Conservation (phyloP, 441 rosid species). For the Mallotus repandus region DNA sequence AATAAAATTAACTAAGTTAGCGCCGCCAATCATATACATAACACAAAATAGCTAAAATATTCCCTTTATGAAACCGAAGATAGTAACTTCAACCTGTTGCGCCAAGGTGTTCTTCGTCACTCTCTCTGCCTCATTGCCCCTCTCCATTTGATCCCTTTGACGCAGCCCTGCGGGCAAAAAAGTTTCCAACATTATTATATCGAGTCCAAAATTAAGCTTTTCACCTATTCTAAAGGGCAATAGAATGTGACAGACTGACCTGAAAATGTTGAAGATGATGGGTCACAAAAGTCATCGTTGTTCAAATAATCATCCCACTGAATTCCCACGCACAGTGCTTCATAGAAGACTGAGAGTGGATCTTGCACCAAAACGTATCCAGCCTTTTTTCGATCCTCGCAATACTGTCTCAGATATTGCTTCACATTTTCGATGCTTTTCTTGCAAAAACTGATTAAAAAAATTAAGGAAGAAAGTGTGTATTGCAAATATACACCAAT, state of each 20-base stretch:
- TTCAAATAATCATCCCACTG: conserved; percentile 24
- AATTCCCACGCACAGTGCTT: conserved; percentile 45
- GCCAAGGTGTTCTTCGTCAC: conserved; percentile 33
- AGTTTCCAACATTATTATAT: neutral
- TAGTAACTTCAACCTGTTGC: conserved; percentile 43
- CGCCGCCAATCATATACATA: neutral
- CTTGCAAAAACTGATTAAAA: conserved; percentile 37
- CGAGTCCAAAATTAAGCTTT: neutral
- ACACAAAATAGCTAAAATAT: neutral
- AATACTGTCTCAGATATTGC: conserved; percentile 48
- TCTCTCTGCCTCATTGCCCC: conserved; percentile 18
- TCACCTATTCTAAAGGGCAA: neutral
- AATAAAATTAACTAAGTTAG: neutral
- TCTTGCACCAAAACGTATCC: conserved; percentile 47
- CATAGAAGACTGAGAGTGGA: conserved; percentile 48
- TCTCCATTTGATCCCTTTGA: conserved; percentile 13
- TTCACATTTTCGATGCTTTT: conserved; percentile 42
- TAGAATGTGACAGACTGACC: conserved; percentile 8
- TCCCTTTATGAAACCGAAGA: neutral
- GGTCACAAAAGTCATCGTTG: conserved; percentile 21
- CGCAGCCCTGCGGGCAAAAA: conserved; percentile 1
- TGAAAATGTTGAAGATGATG: conserved; percentile 22
- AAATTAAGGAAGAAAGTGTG: neutral
- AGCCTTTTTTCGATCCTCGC: conserved; percentile 31
- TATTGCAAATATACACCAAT: neutral